phyloP scores from a whole-genome alignment of 1,139 yeast species.

The Kodamaea arcana region DNA sequence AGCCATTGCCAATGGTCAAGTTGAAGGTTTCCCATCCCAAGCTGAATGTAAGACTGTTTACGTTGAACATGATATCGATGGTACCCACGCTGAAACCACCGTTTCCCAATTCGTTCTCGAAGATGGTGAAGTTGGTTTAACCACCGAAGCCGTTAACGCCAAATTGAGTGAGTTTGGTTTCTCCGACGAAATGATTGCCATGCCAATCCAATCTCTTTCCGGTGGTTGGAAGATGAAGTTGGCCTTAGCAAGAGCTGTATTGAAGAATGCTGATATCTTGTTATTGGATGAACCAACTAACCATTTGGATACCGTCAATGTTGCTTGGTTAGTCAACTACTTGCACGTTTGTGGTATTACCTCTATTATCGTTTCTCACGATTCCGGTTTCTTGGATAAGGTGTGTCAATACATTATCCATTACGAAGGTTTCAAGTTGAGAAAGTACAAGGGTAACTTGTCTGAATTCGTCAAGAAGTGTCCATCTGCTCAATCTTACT shows the following conservation, averaged over 20 bases:
- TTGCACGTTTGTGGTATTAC: constrained; percentile 97
- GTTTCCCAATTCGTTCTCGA: constrained; percentile 84
- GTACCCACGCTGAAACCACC: constrained; percentile 93
- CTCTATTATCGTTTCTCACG: constrained; percentile 97
- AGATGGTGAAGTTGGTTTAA: constrained; percentile 76
- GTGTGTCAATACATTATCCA: constrained; percentile 97
- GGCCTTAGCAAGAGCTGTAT: constrained; percentile 98
- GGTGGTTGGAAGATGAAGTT: constrained; percentile 99
- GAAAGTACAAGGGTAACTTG: constrained; percentile 99
- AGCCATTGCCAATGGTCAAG: constrained; percentile 99
- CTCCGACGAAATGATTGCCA: constrained; percentile 83
- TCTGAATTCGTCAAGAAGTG: constrained; percentile 97
- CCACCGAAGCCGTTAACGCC: constrained; percentile 62
- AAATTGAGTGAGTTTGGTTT: constrained; percentile 87
- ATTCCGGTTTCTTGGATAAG: constrained; percentile 98
- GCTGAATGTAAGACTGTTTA: constrained; percentile 98
- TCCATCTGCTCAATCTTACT: constrained; percentile 98
- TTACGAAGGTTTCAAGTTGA: constrained; percentile 99
- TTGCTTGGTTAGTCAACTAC: constrained; percentile 99
- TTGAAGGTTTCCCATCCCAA: constrained; percentile 99
- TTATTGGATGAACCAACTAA: constrained; percentile 99
- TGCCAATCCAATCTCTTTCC: constrained; percentile 94
- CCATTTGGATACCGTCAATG: constrained; percentile 99
- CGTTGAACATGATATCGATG: constrained; percentile 99
- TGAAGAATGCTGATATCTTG: constrained; percentile 96